Evolutionary conservation across 805 yeast genomes (phyloP).

Genomic region (Saccharomycopsis babjevae): DNA sequence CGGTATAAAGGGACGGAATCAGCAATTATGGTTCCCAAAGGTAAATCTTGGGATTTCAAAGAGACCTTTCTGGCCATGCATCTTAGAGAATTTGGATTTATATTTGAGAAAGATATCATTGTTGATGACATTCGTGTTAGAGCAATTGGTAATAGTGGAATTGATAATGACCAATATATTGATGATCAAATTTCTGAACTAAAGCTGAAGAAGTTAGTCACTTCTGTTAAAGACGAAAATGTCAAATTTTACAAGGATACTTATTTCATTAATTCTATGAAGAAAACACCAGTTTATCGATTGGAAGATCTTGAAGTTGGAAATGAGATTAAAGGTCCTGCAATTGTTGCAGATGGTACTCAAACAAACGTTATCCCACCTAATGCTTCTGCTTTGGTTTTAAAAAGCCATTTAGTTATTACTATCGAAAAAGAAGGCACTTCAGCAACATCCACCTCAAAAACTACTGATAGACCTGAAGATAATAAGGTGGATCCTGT

Average conservation of each 20-base stretch:
- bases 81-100: conserved; percentile 64
- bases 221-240: conserved; percentile 16
- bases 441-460: conserved; percentile 19
- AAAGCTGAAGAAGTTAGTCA: conserved; percentile 19
- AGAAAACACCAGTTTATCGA: conserved; percentile 43
- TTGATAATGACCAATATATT: conserved; percentile 31
- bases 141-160: conserved; percentile 53
- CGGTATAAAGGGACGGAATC: conserved; percentile 89
- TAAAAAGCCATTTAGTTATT: conserved; percentile 54
- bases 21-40: conserved; percentile 51
- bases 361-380: conserved; percentile 74
- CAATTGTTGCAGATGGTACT: conserved; percentile 67
- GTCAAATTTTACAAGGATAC: conserved; percentile 34
- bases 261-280: conserved; percentile 45
- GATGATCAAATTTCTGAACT: conserved; percentile 44
- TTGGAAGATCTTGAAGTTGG: conserved; percentile 48
- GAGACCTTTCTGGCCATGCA: conserved; percentile 45
- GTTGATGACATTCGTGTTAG: conserved; percentile 70
- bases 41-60: conserved; percentile 24
- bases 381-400: conserved; percentile 41
- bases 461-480: conserved; percentile 18
- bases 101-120: conserved; percentile 45
- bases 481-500: conserved; percentile 50
- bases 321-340: conserved; percentile 53
- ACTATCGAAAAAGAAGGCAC: conserved; percentile 18